Evolutionary conservation across 2,329 filamentous ascomycete species (phyloP), one percentile per base, ranked within the genome.

Genomic region (Trichoderma endophyticum): DNA sequence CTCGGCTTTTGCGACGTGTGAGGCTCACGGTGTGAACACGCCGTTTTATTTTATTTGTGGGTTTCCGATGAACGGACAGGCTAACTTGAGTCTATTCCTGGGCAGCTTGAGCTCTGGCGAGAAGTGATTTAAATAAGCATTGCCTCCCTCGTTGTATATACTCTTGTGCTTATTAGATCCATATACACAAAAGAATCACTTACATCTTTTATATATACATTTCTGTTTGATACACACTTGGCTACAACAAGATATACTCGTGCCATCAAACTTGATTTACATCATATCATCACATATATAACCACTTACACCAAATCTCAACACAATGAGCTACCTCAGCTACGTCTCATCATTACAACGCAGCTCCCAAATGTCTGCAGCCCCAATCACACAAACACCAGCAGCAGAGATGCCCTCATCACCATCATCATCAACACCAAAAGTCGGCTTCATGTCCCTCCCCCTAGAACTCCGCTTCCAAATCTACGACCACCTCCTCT

Each of bases 401-500:
- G 3, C 48, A 36, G n/a, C 56, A 32, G 15, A 18, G n/a, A 54
- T 48, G 43, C 8, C 36, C 26, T 14, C 66, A 48, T 3, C 66
- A 21, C 0, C 39, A 43, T 9, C 36, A 39, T 9, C 54, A 28
- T n/a, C 66, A 36, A 28, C 39, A 24, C 34, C 56, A 32, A 61
- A 32, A 24, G 57, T 62, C 61, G 54, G 75, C 63, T 77, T 86
- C 73, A 79, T 86, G 51, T 78, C 79, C 67, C 80, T 86, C 28
- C 84, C 84, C 39, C 75, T 82, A 62, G 84, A 86, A 75, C 79
- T 86, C 75, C 84, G 84, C 51, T 81, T 85, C 71, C 80, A 85
- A 70, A 83, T 86, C 73, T 86, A 85, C 79, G 72, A 76, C 26
- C 76, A 82, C 73, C 83, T 86, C 65, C 82, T 86, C 71, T 72